Evolutionary conservation across 2,329 filamentous ascomycete species (phyloP).

Genomic region (Orbilia brochopaga): DNA sequence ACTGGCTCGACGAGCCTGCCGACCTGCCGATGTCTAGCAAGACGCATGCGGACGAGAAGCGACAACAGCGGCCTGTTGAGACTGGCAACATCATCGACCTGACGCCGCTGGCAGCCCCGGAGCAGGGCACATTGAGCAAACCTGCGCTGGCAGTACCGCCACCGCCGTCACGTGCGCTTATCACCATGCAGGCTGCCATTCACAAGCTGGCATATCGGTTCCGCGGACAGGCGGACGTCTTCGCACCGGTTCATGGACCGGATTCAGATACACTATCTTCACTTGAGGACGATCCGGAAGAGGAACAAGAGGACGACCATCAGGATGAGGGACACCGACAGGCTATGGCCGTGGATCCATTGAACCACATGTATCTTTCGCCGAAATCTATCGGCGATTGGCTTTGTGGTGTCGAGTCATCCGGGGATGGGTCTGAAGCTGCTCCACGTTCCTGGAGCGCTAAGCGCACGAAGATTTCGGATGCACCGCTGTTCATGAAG

Average conservation of each 20-base stretch:
- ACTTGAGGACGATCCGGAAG: slow-evolving; percentile 11
- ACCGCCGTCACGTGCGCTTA: slow-evolving; percentile 32
- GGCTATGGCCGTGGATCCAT: slow-evolving; percentile 8
- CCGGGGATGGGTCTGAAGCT: too few relatives aligned
- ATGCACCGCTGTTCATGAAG: too few relatives aligned
- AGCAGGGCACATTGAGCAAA: slow-evolving; percentile 9
- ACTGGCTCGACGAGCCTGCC: slow-evolving; percentile 40
- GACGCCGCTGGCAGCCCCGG: slow-evolving; percentile 29
- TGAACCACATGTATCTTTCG: slow-evolving; percentile 35
- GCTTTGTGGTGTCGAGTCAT: slow-evolving; percentile 18
- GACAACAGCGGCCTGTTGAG: slow-evolving; percentile 24
- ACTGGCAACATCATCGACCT: slow-evolving; percentile 39
- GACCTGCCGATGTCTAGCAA: slow-evolving; percentile 25
- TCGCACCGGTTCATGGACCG: slow-evolving; percentile 23
- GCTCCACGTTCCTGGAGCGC: too few relatives aligned
- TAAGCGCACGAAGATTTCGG: too few relatives aligned
- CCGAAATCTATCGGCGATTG: slow-evolving; percentile 30
- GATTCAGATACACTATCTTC: slow-evolving; percentile 36
- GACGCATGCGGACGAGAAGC: slow-evolving; percentile 20
- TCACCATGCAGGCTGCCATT: slow-evolving; percentile 43
- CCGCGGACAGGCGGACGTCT: slow-evolving; percentile 36
- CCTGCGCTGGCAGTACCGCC: neutral
- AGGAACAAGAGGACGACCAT: slow-evolving; percentile 13
- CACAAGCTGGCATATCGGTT: slow-evolving; percentile 46
- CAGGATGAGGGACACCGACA: slow-evolving; percentile 9